These are phyloP conservation scores for Hanseniaspora thailandica DNA, from an alignment of 805 yeast genomes.

Conservation along the genomic window DNA sequence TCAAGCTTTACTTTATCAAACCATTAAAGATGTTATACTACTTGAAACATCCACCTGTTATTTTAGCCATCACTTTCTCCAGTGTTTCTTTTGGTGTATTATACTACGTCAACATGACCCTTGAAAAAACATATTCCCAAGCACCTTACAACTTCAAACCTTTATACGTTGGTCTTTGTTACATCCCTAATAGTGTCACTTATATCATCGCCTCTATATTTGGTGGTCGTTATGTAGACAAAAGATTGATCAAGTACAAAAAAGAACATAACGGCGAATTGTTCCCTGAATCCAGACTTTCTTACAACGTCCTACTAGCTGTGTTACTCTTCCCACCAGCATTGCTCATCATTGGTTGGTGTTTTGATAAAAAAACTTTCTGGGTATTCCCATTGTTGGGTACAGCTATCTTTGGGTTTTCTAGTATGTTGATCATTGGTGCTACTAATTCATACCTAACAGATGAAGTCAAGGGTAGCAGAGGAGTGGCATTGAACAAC, in stretches of 20 bases:
- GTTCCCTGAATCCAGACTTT: slow-evolving; percentile 68
- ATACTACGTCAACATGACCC: slow-evolving; percentile 64
- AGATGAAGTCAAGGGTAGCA: slow-evolving; percentile 72
- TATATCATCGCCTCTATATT: slow-evolving; percentile 63
- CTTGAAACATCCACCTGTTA: slow-evolving; percentile 62
- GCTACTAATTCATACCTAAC: slow-evolving; percentile 70
- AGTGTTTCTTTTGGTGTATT: slow-evolving; percentile 60
- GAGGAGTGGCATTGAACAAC: slow-evolving; percentile 77
- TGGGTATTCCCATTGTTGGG: slow-evolving; percentile 79
- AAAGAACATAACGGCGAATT: slow-evolving; percentile 46
- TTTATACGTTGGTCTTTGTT: slow-evolving; percentile 58
- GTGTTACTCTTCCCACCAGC: slow-evolving; percentile 52
- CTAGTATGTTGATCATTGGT: slow-evolving; percentile 75
- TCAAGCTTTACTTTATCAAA: slow-evolving; percentile 39
- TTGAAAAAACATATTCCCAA: slow-evolving; percentile 49
- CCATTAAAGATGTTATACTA: slow-evolving; percentile 55
- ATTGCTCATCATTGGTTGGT: slow-evolving; percentile 71
- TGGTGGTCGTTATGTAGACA: slow-evolving; percentile 74
- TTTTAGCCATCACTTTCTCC: slow-evolving; percentile 51
- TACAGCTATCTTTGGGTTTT: slow-evolving; percentile 69
- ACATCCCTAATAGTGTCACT: slow-evolving; percentile 73
- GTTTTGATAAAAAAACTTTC: slow-evolving; percentile 48
- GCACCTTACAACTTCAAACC: slow-evolving; percentile 61
- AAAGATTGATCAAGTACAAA: slow-evolving; percentile 41
- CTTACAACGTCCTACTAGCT: slow-evolving; percentile 60